These are phyloP conservation scores for Podaxis pistillaris DNA, from an alignment of 768 basidiomycete species.

Conservation along the genomic window DNA sequence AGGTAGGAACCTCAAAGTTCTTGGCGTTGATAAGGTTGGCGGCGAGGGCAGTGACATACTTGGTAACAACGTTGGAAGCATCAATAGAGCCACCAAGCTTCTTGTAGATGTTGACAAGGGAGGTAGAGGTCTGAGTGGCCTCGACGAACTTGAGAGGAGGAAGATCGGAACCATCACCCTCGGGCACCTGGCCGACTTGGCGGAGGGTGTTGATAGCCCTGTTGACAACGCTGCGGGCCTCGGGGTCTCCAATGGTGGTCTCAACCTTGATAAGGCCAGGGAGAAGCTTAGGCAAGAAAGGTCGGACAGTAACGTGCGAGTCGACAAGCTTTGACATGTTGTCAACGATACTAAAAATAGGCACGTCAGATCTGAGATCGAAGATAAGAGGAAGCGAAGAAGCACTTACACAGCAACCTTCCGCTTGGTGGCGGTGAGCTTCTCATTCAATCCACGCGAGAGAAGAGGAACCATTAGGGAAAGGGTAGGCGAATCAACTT, in stretches of 20 bases:
- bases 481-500: conserved; percentile 95
- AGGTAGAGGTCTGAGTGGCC: conserved; percentile 58
- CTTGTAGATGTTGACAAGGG: conserved; percentile 80
- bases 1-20: conserved; percentile 88
- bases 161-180: conserved; percentile 85
- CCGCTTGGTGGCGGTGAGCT: conserved; percentile 94
- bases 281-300: conserved; percentile 94
- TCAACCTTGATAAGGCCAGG: conserved; percentile 96
- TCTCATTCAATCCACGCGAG: conserved; percentile 91
- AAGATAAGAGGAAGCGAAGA: conserved; percentile 17
- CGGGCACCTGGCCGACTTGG: conserved; percentile 88
- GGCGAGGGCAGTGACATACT: conserved; percentile 78
- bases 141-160: conserved; percentile 82
- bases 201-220: conserved; percentile 95
- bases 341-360: conserved; percentile 74
- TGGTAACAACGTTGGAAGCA: conserved; percentile 51
- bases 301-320: conserved; percentile 91
- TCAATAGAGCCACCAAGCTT: conserved; percentile 69
- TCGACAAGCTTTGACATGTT: conserved; percentile 99
- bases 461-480: conserved; percentile 97
- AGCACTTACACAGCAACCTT: conserved; percentile 89
- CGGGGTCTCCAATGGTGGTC: conserved; percentile 93
- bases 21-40: conserved; percentile 85
- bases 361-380: conserved; percentile 17
- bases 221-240: conserved; percentile 90